Evolutionary conservation across 768 basidiomycete species (phyloP), one percentile per base, ranked within the genome.

Genomic region (Leucosporidium scottii): DNA sequence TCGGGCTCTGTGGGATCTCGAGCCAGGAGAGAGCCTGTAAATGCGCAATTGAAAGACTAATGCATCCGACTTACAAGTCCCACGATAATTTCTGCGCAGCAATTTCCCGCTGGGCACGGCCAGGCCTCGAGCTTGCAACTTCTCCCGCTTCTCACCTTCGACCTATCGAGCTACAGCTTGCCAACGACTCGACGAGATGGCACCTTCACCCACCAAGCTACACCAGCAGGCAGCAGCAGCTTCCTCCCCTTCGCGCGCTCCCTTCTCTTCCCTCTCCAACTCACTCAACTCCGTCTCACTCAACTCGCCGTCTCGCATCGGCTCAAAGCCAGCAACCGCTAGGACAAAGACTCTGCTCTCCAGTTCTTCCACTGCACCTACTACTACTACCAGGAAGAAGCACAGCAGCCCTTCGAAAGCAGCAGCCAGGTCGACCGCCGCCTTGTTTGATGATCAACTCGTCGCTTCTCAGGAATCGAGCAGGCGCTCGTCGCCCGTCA

Each of bases 341-440:
- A 65, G 63, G 59, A 54, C 48, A 7, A 31, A 56, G 67, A 62
- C 67, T 23, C 59, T 68, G 55, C 47, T 28, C 23, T 72, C 71
- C 0, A 34, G 25, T 12, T 9, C 53, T 0, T n/a, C 51, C 17
- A 27, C 15, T 13, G 31, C n/a, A 3, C 15, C 47, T 2, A 20
- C 25, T n/a, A 57, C 59, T 25, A 70, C 69, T 12, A 70, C 65
- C 1, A 65, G 67, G 36, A 68, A 67, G 18, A 68, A 59, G 44
- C 39, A 28, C 30, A 28, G 25, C 25, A 47, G 59, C 25, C 39
- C 71, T 10, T 59, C 64, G 53, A 66, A 66, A 34, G 36, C 47
- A 34, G 36, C 47, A 71, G 70, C 53, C 64, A 67, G 61, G 31
- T 27, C 23, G 57, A 61, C 39, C 39, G 56, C 39, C 39, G 39